Evolutionary conservation across 441 rosid genomes (phyloP).

Genomic region (Croton setiger): DNA sequence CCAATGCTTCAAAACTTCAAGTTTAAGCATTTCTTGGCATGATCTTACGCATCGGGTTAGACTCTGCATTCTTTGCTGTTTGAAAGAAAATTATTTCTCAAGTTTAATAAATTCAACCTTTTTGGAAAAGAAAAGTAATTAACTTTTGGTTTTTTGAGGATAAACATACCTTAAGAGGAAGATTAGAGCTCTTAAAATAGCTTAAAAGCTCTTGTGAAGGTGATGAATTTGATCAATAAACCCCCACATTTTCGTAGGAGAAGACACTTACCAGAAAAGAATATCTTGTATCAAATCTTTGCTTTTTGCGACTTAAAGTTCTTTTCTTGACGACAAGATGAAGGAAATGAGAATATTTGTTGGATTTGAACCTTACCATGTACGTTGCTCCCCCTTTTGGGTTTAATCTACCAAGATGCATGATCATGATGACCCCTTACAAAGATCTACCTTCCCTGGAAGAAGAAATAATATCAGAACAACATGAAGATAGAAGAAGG

Average conservation of each 20-base stretch:
- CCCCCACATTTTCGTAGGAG: slow-evolving; percentile 12
- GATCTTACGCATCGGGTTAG: slow-evolving; percentile 33
- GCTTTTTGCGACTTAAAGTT: slow-evolving; percentile 21
- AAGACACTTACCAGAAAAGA: slow-evolving; percentile 18
- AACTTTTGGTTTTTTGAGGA: not conserved
- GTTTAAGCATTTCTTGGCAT: slow-evolving; percentile 34
- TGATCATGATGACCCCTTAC: too few species aligned
- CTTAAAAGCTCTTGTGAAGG: slow-evolving; percentile 9
- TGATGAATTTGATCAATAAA: not conserved
- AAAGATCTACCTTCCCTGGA: too few species aligned
- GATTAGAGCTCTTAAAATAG: slow-evolving; percentile 9
- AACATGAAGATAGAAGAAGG: not conserved
- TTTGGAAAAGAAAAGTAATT: too few species aligned
- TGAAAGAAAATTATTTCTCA: not conserved
- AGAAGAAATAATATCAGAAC: too few species aligned
- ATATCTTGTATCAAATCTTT: slow-evolving; percentile 10
- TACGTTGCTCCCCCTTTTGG: slow-evolving; percentile 23
- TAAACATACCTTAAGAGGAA: slow-evolving; percentile 19
- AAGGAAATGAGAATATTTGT: slow-evolving; percentile 21
- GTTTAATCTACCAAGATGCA: not conserved
- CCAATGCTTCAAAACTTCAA: slow-evolving; percentile 26
- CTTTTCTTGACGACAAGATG: slow-evolving; percentile 33
- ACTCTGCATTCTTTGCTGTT: slow-evolving; percentile 36
- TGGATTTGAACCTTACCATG: slow-evolving; percentile 14
- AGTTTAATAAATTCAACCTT: not conserved